Evolutionary conservation across 768 basidiomycete genomes (phyloP).

Genomic region (Trametes cinnabarina): DNA sequence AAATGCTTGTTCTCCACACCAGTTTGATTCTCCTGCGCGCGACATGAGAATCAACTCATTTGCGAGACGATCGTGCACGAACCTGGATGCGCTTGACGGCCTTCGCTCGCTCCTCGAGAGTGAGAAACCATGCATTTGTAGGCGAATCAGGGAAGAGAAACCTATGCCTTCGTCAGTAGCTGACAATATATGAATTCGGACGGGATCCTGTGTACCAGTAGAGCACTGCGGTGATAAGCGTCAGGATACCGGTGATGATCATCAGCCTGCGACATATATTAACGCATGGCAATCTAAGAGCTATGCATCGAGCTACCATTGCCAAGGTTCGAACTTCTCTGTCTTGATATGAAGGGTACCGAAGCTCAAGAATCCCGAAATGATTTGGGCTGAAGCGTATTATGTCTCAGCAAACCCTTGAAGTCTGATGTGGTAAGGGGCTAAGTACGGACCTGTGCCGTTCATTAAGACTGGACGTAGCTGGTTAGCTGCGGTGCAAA

Average conservation of each 20-base stretch:
- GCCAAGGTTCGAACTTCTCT: slow-evolving; percentile 61
- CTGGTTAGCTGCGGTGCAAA: too few species aligned
- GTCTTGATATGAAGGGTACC: slow-evolving; percentile 63
- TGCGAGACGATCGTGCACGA: neutral
- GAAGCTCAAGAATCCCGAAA: slow-evolving; percentile 67
- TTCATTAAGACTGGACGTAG: slow-evolving; percentile 81
- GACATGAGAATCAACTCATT: neutral
- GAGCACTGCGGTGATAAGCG: slow-evolving; percentile 46
- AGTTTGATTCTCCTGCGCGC: slow-evolving; percentile 63
- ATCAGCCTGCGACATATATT: slow-evolving; percentile 47
- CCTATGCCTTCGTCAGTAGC: slow-evolving; percentile 34
- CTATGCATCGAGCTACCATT: slow-evolving; percentile 43
- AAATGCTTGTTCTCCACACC: slow-evolving; percentile 81
- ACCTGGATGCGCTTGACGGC: slow-evolving; percentile 69
- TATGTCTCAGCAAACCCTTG: too few species aligned
- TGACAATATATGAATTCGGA: neutral
- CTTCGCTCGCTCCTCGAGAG: slow-evolving; percentile 55
- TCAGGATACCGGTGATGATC: slow-evolving; percentile 64
- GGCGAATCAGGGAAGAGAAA: slow-evolving; percentile 75
- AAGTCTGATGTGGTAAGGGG: too few species aligned
- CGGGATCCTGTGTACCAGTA: slow-evolving; percentile 45
- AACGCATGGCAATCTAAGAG: neutral
- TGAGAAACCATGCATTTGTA: slow-evolving; percentile 73
- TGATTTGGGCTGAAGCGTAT: slow-evolving; percentile 56
- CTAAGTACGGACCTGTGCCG: slow-evolving; percentile 58